Base-by-base conservation (phyloP, 352 stramenopile genomes). In the Sclerospora graminicola region DNA sequence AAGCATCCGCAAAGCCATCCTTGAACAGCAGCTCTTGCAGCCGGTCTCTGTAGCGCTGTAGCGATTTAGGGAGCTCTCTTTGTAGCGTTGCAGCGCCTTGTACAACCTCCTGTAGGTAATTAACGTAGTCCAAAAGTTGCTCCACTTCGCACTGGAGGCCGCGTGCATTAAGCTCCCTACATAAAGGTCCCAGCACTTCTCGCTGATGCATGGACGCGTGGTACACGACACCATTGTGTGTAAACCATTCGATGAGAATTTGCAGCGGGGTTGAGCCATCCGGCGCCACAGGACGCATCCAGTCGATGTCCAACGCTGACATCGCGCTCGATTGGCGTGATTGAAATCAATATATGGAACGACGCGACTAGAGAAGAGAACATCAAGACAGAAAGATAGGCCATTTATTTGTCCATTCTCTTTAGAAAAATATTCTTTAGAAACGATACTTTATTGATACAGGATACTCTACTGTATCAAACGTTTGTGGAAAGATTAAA, bases 241-340 rank as follows among this genome's bases (percentile, higher is more conserved):
- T 16, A 37, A 60, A 54, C 51, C 51, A 60, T 14, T 60, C 40
- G 16, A 60, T 32, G 8, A 60, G 51, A 13, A 51, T 46, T 29
- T 56, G 45, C 10, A 60, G 45, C 18, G 51, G 51, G 32, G n/a
- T 43, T 9, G 29, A 34, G 27, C 51, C 45, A 40, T 48, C 45
- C 1, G 51, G 45, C 8, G 26, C 9, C 33, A 48, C 38, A n/a
- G 39, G 38, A 9, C 32, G 45, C 9, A 50, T 28, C 51, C 51
- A 60, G 15, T 60, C 29, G 33, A 60, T 32, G 51, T 52, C 45
- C 28, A 52, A 30, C 18, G 45, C 36, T 15, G 45, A 52, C 45
- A 52, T 52, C 15, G 20, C 11, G 16, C 31, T 2, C 28, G 21
- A 6, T 11, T 38, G 32, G 16, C 18, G 19, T 43, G 43, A 36